Conservation (phyloP, 1,139 yeast species). For the Saccharomyces hybrid region DNA sequence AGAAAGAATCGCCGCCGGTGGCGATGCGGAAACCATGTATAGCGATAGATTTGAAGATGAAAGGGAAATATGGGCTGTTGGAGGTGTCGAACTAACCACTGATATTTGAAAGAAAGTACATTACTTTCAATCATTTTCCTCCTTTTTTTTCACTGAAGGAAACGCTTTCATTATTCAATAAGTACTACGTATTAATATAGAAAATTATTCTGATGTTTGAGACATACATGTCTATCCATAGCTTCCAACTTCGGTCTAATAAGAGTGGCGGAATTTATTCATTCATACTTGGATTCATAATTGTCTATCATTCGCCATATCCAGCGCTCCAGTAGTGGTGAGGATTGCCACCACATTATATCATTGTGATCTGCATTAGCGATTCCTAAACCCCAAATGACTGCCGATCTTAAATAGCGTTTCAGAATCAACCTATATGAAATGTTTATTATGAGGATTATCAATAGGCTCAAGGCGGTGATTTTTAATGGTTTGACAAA, state of each 20-base stretch:
- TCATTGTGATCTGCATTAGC: neutral
- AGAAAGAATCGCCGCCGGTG: slow-evolving; percentile 83
- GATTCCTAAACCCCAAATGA: neutral
- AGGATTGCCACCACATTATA: slow-evolving; percentile 2
- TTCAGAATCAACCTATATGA: neutral
- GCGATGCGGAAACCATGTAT: slow-evolving; percentile 78
- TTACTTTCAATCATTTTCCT: too few relatives aligned
- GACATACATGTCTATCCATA: too few relatives aligned
- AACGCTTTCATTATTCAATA: slow-evolving; percentile 11
- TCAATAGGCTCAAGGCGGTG: neutral
- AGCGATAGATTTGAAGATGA: slow-evolving; percentile 86
- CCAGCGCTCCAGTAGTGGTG: neutral
- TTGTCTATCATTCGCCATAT: neutral
- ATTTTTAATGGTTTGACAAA: neutral
- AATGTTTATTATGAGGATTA: neutral
- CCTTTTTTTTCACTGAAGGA: too few relatives aligned
- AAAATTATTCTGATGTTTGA: neutral
- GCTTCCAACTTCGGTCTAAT: too few relatives aligned
- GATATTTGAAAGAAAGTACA: slow-evolving; percentile 6
- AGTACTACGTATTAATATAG: neutral
- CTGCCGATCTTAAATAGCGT: neutral
- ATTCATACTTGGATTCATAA: neutral
- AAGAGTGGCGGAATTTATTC: too few relatives aligned
- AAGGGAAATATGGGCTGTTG: slow-evolving; percentile 80
- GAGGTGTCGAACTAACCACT: slow-evolving; percentile 46